Conservation (phyloP, 345 rosid species). For the Brassica incana region DNA sequence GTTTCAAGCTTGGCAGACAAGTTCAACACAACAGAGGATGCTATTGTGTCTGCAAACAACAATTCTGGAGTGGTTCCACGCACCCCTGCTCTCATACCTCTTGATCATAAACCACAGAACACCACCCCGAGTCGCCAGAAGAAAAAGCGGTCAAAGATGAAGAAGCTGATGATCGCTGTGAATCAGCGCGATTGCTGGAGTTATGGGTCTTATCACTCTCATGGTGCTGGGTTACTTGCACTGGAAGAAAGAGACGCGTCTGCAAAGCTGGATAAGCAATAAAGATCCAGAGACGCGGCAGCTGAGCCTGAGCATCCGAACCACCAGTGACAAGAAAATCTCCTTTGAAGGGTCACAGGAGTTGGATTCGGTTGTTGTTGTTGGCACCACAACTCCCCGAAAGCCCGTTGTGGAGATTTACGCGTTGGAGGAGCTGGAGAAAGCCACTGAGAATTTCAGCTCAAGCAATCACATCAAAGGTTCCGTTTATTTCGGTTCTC, state of each 20-base stretch:
- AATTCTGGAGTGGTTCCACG: slow-evolving; percentile 45
- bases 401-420: slow-evolving; percentile 55
- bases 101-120: slow-evolving; percentile 45
- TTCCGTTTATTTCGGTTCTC: slow-evolving; percentile 70
- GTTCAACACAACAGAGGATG: slow-evolving; percentile 64
- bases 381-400: slow-evolving; percentile 41
- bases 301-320: slow-evolving; percentile 72
- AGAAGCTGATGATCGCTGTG: slow-evolving; percentile 46
- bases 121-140: slow-evolving; percentile 38
- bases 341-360: slow-evolving; percentile 79
- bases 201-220: slow-evolving; percentile 42
- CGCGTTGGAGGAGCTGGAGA: slow-evolving; percentile 60
- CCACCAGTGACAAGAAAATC: slow-evolving; percentile 80
- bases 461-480: slow-evolving; percentile 75
- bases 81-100: slow-evolving; percentile 66
- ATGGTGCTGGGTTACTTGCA: slow-evolving; percentile 37
- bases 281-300: slow-evolving; percentile 64
- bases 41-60: slow-evolving; percentile 64
- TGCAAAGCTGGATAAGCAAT: slow-evolving; percentile 36
- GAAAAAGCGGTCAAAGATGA: slow-evolving; percentile 43
- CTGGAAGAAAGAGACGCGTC: slow-evolving; percentile 54
- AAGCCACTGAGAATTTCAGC: slow-evolving; percentile 81
- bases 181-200: slow-evolving; percentile 55
- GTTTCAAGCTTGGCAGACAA: slow-evolving; percentile 51
- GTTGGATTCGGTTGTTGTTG: slow-evolving; percentile 44